Conservation (phyloP, 495 filamentous ascomycete genomes). For the Talaromyces liani region DNA sequence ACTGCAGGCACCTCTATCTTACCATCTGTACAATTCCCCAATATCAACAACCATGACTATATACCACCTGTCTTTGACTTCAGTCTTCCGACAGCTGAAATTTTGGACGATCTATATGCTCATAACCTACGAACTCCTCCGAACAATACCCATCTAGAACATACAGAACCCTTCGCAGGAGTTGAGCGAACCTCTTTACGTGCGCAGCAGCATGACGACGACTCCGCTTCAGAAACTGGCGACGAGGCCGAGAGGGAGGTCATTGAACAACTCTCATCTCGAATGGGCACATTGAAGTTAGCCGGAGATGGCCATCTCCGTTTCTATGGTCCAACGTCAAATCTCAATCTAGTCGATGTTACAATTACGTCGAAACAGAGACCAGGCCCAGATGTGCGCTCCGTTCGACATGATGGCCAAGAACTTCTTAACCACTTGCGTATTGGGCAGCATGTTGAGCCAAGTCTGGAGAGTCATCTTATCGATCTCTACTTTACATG, state of each 20-base stretch:
- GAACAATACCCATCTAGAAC: background rate
- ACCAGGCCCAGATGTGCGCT: slow-evolving; percentile 44
- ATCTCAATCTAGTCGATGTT: slow-evolving; percentile 40
- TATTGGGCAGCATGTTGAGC: slow-evolving; percentile 34
- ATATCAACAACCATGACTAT: slow-evolving; percentile 14
- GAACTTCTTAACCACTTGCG: slow-evolving; percentile 37
- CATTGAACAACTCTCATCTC: slow-evolving; percentile 37
- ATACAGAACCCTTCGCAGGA: slow-evolving; percentile 14
- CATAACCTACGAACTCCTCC: slow-evolving; percentile 14
- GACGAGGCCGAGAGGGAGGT: slow-evolving; percentile 38
- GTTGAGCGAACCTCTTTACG: background rate
- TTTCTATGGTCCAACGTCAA: slow-evolving; percentile 42
- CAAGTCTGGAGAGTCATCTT: slow-evolving; percentile 38
- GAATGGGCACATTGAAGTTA: slow-evolving; percentile 42
- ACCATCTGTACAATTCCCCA: background rate
- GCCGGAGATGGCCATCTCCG: slow-evolving; percentile 42
- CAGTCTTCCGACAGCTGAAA: slow-evolving; percentile 36
- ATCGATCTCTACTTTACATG: slow-evolving; percentile 44
- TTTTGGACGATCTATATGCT: slow-evolving; percentile 32
- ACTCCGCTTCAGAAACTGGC: slow-evolving; percentile 28
- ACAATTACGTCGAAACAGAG: slow-evolving; percentile 34
- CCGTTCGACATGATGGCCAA: slow-evolving; percentile 38
- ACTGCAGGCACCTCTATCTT: background rate
- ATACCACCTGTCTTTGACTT: slow-evolving; percentile 31
- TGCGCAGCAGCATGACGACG: slow-evolving; percentile 9